Conservation (phyloP, 2,329 filamentous ascomycete species). For the Aspergillus fischeri region DNA sequence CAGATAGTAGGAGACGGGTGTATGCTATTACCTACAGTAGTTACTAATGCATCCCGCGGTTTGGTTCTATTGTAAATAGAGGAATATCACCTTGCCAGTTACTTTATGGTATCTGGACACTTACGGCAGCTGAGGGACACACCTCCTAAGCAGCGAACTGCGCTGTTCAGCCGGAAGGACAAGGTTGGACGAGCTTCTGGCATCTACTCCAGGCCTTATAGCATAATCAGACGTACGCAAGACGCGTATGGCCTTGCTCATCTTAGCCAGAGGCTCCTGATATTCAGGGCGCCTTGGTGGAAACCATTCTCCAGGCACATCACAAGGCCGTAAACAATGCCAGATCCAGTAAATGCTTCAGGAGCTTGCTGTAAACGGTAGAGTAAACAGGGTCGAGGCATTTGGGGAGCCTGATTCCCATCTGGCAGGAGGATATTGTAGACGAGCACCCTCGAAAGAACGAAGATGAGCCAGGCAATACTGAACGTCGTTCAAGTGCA, state of each 20-base stretch:
- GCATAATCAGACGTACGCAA: too few species aligned
- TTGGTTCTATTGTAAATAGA: too few species aligned
- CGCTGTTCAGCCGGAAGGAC: too few species aligned
- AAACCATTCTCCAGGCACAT: conserved; percentile 25
- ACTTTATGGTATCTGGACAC: too few species aligned
- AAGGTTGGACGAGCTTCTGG: too few species aligned
- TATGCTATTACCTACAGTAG: too few species aligned
- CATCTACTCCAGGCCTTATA: conserved; percentile 35
- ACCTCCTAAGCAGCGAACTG: too few species aligned
- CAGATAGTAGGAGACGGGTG: too few species aligned
- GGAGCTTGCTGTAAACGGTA: conserved; percentile 17
- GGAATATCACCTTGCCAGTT: too few species aligned
- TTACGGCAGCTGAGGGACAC: too few species aligned
- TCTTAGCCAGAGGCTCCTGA: conserved; percentile 13
- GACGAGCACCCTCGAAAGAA: conserved; percentile 33
- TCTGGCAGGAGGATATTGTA: conserved; percentile 33
- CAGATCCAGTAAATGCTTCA: conserved; percentile 18
- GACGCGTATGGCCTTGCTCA: conserved; percentile 30
- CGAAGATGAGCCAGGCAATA: conserved; percentile 2
- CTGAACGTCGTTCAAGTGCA: neutral
- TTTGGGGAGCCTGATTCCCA: conserved; percentile 8
- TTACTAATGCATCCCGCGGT: too few species aligned
- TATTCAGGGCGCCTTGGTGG: conserved; percentile 17
- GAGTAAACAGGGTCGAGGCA: conserved; percentile 13
- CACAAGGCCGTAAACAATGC: conserved; percentile 32